Base-by-base conservation (phyloP, 768 basidiomycete species). In the Dacryopinax primogenitus region DNA sequence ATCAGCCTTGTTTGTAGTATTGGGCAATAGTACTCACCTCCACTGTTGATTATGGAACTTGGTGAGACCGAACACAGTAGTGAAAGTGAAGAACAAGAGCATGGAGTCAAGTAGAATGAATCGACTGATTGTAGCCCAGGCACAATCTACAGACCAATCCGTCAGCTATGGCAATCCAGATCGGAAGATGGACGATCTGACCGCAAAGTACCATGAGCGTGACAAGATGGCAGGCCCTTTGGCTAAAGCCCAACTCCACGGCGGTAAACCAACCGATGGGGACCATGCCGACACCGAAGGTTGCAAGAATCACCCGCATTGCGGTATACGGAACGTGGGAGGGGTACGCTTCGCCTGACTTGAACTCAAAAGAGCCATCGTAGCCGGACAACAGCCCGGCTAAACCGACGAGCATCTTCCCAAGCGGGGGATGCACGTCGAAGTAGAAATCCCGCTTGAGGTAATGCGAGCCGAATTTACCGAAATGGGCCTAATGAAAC, bases 391-490 rank as follows among this genome's bases (percentile, higher is more conserved):
- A 76, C 65, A 92, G 79, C 23, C 96, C 96, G 2, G 87, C 92
- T 23, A 99, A 81, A 9, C 92, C 96, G 67, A 99, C 95, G 64
- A 99, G 82, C 93, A 99, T 98, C 80, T 99, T 99, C 1, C 96
- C 96, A 41, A 99, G 81, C 0, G 96, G 96, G 3, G 96, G 96
- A 71, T 99, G 96, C 30, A 98, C 96, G 72, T 99, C 96, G 74
- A 98, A 98, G 80, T 97, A 98, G 77, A 98, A 98, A 74, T 96
- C 92, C 72, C 93, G 89, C 76, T 97, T 96, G 76, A 99, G 85
- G 76, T 99, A 98, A 76, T 97, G 88, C 62, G 91, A 91, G 62
- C 92, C 96, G 76, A 99, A 98, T 77, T 99, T 98, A 70, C 96
- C 96, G 76, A 98, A 99, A 76, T 99, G 96, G 37, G 96, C 95